phyloP scores from a whole-genome alignment of 2,329 filamentous ascomycete species.

The Fusarium odoratissimum region DNA sequence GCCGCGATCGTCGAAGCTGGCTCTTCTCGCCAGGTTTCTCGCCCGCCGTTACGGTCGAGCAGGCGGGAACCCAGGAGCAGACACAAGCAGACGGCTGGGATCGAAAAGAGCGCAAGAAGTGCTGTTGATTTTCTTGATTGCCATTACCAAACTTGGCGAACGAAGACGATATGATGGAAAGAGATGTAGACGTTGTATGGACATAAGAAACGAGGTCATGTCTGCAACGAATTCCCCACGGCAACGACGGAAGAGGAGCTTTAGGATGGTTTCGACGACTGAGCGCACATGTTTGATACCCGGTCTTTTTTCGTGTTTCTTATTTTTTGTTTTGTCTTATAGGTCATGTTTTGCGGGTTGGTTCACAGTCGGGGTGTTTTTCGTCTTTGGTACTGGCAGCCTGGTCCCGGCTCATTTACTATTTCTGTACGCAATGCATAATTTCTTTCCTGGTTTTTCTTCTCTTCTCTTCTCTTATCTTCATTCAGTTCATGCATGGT shows the following conservation, averaged over 20 bases:
- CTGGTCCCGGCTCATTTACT: constrained; percentile 12
- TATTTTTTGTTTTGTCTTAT: constrained; percentile 25
- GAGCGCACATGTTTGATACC: constrained; percentile 45
- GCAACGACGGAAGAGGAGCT: constrained; percentile 21
- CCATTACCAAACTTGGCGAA: not conserved
- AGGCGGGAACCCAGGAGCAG: constrained; percentile 50
- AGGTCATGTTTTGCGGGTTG: constrained; percentile 30
- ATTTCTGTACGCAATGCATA: constrained; percentile 10
- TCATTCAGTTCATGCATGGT: constrained; percentile 25
- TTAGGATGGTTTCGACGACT: constrained; percentile 33
- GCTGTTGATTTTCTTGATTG: constrained; percentile 43
- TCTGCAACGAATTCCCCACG: constrained; percentile 16
- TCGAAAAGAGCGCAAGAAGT: constrained; percentile 44
- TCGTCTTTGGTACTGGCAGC: constrained; percentile 14
- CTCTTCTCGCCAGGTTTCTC: constrained; percentile 67
- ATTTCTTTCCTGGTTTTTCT: not conserved
- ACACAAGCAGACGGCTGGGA: constrained; percentile 35
- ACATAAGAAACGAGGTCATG: constrained; percentile 6
- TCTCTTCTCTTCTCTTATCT: not conserved
- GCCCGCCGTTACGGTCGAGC: constrained; percentile 62
- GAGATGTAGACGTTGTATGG: constrained; percentile 25
- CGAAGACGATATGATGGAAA: constrained; percentile 2
- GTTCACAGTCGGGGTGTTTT: constrained; percentile 27
- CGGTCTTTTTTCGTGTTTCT: constrained; percentile 28
- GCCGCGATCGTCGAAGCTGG: constrained; percentile 69